Conservation (phyloP, 129 eudicot species). For the Helichrysum umbraculigerum region DNA sequence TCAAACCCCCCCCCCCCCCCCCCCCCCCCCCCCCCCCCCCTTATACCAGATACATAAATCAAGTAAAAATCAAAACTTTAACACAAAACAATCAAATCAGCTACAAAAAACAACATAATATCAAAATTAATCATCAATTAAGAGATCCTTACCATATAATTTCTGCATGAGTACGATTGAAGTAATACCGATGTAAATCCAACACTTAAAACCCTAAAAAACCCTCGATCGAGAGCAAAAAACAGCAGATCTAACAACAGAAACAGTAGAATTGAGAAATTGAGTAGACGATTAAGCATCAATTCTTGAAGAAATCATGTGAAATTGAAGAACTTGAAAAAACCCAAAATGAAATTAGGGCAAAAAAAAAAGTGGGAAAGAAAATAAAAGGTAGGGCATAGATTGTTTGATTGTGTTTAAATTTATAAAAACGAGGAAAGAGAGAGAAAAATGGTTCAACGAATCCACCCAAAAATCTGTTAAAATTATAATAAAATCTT, state of each 20-base stretch:
- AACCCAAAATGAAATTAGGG: slow-evolving; percentile 73
- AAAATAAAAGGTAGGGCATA: slow-evolving; percentile 19
- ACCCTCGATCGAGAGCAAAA: slow-evolving; percentile 73
- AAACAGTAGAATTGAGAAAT: slow-evolving; percentile 9
- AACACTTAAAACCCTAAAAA: slow-evolving; percentile 36
- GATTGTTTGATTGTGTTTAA: slow-evolving; percentile 15
- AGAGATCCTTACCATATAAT: slow-evolving; percentile 48
- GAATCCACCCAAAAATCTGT: slow-evolving; percentile 39
- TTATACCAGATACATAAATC: not conserved
- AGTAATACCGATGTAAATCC: slow-evolving; percentile 34
- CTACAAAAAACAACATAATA: not conserved
- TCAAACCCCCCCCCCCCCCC: not conserved
- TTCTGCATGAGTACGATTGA: slow-evolving; percentile 61
- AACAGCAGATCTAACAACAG: slow-evolving; percentile 44
- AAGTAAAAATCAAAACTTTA: slow-evolving; percentile 22
- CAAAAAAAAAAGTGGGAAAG: slow-evolving; percentile 45
- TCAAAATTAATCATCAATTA: slow-evolving; percentile 3
- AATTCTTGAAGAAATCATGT: slow-evolving; percentile 30
- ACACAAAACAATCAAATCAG: not conserved
- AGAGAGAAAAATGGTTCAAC: slow-evolving; percentile 44
- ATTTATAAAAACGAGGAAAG: slow-evolving; percentile 26
- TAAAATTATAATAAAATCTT: not conserved
- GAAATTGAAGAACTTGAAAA: slow-evolving; percentile 4
- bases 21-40: not conserved
- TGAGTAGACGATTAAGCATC: slow-evolving; percentile 39